Evolutionary conservation across 768 basidiomycete species (phyloP).

Genomic region (Russula griseocarnosa): DNA sequence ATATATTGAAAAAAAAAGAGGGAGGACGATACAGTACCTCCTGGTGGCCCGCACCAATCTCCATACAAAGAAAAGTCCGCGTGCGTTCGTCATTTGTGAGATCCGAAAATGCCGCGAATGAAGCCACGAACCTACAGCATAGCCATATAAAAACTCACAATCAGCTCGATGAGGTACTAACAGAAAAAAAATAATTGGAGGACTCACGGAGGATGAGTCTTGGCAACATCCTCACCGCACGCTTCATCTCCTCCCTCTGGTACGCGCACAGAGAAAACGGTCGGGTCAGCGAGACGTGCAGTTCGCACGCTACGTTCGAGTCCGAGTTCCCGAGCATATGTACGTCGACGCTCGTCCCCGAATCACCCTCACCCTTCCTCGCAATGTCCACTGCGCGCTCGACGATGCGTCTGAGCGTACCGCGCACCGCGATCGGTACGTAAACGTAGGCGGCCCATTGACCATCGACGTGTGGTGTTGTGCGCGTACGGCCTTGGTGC

Average conservation of each 20-base stretch:
- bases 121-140: constrained; percentile 56
- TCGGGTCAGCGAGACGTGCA: constrained; percentile 84
- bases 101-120: constrained; percentile 67
- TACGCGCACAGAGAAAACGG: constrained; percentile 76
- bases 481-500: constrained; percentile 80
- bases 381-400: constrained; percentile 44
- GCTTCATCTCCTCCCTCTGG: constrained; percentile 71
- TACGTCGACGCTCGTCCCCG: constrained; percentile 37
- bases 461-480: constrained; percentile 77
- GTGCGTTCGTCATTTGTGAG: constrained; percentile 78
- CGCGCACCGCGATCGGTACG: constrained; percentile 52
- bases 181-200: not conserved
- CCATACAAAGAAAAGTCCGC: constrained; percentile 73
- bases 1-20: not conserved
- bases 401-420: constrained; percentile 45
- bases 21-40: constrained; percentile 47
- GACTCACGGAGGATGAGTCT: constrained; percentile 45
- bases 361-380: constrained; percentile 29
- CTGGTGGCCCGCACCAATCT: constrained; percentile 78
- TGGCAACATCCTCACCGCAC: constrained; percentile 54
- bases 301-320: constrained; percentile 37
- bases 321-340: constrained; percentile 41
- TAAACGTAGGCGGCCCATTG: constrained; percentile 82
- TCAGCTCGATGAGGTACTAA: not conserved
- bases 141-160: not conserved